These are phyloP conservation scores for Teunomyces lycoperdinae DNA, from an alignment of 805 yeast species.

Conservation along the genomic window DNA sequence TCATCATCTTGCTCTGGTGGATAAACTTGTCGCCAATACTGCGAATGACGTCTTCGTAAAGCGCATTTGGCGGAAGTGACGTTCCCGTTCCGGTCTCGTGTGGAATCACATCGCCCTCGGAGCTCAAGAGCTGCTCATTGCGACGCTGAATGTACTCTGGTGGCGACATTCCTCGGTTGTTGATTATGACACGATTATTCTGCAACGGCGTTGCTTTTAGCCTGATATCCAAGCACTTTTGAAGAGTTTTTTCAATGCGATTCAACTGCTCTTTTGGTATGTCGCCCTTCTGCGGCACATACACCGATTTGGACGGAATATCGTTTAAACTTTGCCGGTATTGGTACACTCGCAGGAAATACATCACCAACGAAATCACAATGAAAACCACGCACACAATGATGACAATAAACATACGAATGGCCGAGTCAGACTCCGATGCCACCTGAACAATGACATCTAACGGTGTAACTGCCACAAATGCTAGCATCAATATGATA, in stretches of 20 bases:
- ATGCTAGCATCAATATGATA: slow-evolving; percentile 42
- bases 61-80: slow-evolving; percentile 26
- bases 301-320: slow-evolving; percentile 62
- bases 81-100: slow-evolving; percentile 17
- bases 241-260: slow-evolving; percentile 24
- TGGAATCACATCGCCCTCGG: slow-evolving; percentile 14
- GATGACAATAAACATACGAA: slow-evolving; percentile 79
- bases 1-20: slow-evolving; percentile 41
- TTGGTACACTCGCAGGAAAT: slow-evolving; percentile 57
- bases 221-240: slow-evolving; percentile 28
- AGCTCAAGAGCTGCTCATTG: slow-evolving; percentile 15
- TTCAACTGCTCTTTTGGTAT: slow-evolving; percentile 33
- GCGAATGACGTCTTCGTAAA: slow-evolving; percentile 56
- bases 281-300: slow-evolving; percentile 63
- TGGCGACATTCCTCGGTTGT: slow-evolving; percentile 41
- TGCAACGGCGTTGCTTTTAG: slow-evolving; percentile 37
- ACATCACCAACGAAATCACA: slow-evolving; percentile 47
- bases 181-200: slow-evolving; percentile 25
- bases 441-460: slow-evolving; percentile 69
- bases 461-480: slow-evolving; percentile 70
- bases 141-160: slow-evolving; percentile 38
- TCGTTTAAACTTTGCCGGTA: slow-evolving; percentile 61
- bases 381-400: slow-evolving; percentile 65
- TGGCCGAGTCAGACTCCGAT: slow-evolving; percentile 55
- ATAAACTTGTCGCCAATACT: slow-evolving; percentile 58